phyloP scores from a whole-genome alignment of 2,329 filamentous ascomycete species.

The Aspergillus sclerotialis region DNA sequence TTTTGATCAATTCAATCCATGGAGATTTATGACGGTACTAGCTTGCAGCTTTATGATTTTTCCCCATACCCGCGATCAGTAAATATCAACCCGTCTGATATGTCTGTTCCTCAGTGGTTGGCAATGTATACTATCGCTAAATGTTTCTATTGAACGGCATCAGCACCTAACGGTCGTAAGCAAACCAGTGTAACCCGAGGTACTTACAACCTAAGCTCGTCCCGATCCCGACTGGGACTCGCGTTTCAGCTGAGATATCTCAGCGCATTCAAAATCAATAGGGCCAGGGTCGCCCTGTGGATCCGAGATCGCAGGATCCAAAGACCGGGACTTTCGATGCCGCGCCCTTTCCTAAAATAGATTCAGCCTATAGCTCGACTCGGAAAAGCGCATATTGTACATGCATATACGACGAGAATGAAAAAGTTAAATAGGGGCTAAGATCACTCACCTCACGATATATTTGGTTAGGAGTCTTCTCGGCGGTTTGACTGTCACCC shows the following conservation, averaged over 20 bases:
- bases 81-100: background rate
- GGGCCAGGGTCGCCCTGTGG: conserved; percentile 18
- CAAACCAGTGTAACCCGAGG: too few species aligned
- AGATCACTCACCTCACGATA: conserved; percentile 20
- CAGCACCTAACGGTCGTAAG: background rate
- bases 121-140: too few species aligned
- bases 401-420: conserved; percentile 1
- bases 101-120: too few species aligned
- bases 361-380: too few species aligned
- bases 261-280: conserved; percentile 21
- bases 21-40: background rate
- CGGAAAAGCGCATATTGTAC: too few species aligned
- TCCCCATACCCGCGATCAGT: conserved; percentile 1
- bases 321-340: conserved; percentile 13
- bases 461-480: conserved; percentile 24
- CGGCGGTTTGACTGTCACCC: conserved; percentile 8
- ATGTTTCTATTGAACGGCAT: too few species aligned
- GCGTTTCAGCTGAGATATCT: conserved; percentile 12
- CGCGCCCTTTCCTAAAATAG: conserved; percentile 20
- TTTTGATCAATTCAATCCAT: background rate
- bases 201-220: too few species aligned
- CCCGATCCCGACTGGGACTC: conserved; percentile 1
- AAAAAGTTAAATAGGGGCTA: background rate
- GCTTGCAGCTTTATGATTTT: too few species aligned
- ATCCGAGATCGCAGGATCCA: conserved; percentile 22